A percentile compares a stretch with the other conserved stretches of the same genome.
Evolutionary conservation across 2,329 filamentous ascomycete genomes (phyloP).

Genomic region (Ophiosphaerella narmari): DNA sequence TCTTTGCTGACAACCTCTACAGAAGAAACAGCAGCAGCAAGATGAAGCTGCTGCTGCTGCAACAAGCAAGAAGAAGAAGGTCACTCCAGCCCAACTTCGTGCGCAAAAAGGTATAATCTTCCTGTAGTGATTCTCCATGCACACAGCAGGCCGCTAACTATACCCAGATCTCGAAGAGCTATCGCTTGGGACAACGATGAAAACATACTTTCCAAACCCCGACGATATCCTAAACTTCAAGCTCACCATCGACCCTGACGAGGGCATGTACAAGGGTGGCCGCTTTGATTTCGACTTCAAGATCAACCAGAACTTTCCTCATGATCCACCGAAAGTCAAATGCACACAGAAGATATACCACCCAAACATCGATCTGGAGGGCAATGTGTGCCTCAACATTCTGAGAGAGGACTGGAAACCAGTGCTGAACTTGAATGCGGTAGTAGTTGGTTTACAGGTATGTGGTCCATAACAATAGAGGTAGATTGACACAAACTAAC

Average conservation of each 20-base stretch:
- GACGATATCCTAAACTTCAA: slow-evolving; percentile 86
- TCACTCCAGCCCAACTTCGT: slow-evolving; percentile 91
- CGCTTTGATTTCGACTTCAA: slow-evolving; percentile 87
- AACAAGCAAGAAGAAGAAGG: slow-evolving; percentile 94
- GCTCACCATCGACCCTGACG: slow-evolving; percentile 81
- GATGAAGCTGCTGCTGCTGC: slow-evolving; percentile 83
- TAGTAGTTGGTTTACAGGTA: slow-evolving; percentile 91
- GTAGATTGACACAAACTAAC: slow-evolving; percentile 6
- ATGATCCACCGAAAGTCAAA: slow-evolving; percentile 96
- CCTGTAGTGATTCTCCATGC: too few relatives aligned
- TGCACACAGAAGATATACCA: slow-evolving; percentile 99
- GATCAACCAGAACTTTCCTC: slow-evolving; percentile 94
- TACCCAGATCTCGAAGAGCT: slow-evolving; percentile 76
- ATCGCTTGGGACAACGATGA: slow-evolving; percentile 78
- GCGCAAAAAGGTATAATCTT: slow-evolving; percentile 81
- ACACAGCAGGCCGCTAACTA: slow-evolving; percentile 11
- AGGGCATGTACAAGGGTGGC: slow-evolving; percentile 86
- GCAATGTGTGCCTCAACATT: slow-evolving; percentile 98
- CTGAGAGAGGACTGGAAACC: slow-evolving; percentile 98
- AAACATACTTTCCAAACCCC: slow-evolving; percentile 77
- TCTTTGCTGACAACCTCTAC: slow-evolving; percentile 34
- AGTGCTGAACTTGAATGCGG: slow-evolving; percentile 92
- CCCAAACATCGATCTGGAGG: slow-evolving; percentile 96
- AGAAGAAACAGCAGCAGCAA: slow-evolving; percentile 93
- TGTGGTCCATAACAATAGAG: slow-evolving; percentile 18